Base-by-base conservation (phyloP, 2,329 filamentous ascomycete species). In the Fusarium verrucosum region DNA sequence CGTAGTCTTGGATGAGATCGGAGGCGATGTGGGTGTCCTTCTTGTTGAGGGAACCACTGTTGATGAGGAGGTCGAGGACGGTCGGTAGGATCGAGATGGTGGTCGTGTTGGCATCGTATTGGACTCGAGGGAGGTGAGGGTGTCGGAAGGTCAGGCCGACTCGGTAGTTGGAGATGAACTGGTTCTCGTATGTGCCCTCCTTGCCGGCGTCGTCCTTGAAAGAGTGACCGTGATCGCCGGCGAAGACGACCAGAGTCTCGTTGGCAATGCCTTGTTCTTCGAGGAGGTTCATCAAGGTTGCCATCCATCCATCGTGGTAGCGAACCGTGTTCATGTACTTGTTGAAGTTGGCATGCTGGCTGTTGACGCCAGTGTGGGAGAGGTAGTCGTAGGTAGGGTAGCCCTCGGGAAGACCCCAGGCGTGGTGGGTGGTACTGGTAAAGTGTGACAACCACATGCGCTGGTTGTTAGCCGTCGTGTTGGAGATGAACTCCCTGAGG, bases 381-480 rank as follows among this genome's bases (percentile, higher is more conserved):
- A 72, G 4, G 46, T 72, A 72, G 4, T 71, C 55, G 25, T 57
- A 47, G 4, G 45, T 50, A 2, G 74, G 68, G 36, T 71, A 66
- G 8, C 50, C 66, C 26, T 68, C 37, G 4, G 70, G 70, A 0
- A 62, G 58, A 32, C 58, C 65, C 70, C 70, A 77, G 3, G 75
- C 71, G 43, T 77, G 76, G 42, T 78, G 76, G 2, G 73, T 74
- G 14, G 75, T 77, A 53, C 75, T 77, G 4, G 76, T 78, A 8
- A 78, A 69, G 36, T 78, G 76, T 4, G 75, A 69, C 40, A 77
- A 60, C 58, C 76, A 78, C 19, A 77, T 67, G 22, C 76, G 72
- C 54, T 77, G 72, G 40, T 77, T 72, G 36, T 74, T 73, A 28
- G 71, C 63, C 11, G 73, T 74, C 23, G 75, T 74, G 17, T 72